phyloP scores from a whole-genome alignment of 1,284 basidiomycete species.

The Vanrija pseudolonga region DNA sequence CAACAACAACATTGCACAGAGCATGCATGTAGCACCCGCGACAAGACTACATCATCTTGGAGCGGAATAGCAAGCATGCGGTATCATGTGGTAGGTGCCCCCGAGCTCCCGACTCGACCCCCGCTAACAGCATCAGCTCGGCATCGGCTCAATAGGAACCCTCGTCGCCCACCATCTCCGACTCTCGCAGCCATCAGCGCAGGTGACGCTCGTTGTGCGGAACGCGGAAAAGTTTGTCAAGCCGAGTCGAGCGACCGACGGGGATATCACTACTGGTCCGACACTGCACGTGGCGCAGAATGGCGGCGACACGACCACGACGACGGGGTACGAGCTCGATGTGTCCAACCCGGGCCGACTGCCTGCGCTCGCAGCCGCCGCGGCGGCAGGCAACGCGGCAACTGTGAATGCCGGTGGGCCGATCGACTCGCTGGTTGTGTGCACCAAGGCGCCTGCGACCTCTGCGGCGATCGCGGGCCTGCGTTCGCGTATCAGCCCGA shows the following conservation, averaged over 20 bases:
- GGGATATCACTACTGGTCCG: not conserved
- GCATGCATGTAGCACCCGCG: too few relatives aligned
- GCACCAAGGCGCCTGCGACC: slow-evolving; percentile 73
- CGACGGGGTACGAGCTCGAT: slow-evolving; percentile 26
- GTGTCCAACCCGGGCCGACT: not conserved
- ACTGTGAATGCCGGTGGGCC: not conserved
- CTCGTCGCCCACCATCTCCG: slow-evolving; percentile 76
- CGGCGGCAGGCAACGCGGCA: not conserved
- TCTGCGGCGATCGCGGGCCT: slow-evolving; percentile 60
- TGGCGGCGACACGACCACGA: slow-evolving; percentile 12
- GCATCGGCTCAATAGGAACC: slow-evolving; percentile 74
- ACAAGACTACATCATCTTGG: not conserved
- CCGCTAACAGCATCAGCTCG: slow-evolving; percentile 49
- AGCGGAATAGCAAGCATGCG: slow-evolving; percentile 24
- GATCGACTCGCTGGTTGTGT: slow-evolving; percentile 73
- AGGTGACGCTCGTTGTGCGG: slow-evolving; percentile 64
- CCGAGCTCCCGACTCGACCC: not conserved
- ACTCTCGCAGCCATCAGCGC: slow-evolving; percentile 53
- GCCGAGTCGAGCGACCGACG: not conserved
- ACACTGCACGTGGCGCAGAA: slow-evolving; percentile 6
- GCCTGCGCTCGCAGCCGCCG: not conserved
- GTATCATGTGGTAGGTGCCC: slow-evolving; percentile 41
- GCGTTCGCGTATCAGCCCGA: slow-evolving; percentile 60
- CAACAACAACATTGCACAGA: too few relatives aligned
- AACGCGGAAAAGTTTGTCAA: slow-evolving; percentile 33